These are phyloP conservation scores for Micractinium conductrix DNA, from an alignment of 139 green algal genomes.

Conservation along the genomic window DNA sequence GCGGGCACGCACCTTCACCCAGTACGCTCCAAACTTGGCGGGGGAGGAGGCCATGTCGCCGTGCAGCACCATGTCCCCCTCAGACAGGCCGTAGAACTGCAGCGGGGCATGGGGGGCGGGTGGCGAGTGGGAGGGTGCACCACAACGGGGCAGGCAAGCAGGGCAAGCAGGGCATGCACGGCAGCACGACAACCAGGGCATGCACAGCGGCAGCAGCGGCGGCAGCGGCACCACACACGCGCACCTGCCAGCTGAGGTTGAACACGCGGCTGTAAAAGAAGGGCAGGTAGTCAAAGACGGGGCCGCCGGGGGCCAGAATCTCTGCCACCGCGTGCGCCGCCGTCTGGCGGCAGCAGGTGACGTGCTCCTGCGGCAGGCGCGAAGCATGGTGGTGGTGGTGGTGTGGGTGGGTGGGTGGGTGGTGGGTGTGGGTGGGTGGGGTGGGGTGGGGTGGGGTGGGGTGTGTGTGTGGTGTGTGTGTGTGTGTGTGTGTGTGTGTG, in stretches of 20 bases:
- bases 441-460: no score
- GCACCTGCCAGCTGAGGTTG: conserved; percentile 80
- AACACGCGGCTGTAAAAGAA: conserved; percentile 97
- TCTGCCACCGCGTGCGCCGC: conserved; percentile 39
- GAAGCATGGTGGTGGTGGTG: no score
- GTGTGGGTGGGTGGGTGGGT: no score
- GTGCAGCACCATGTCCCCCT: conserved; percentile 61
- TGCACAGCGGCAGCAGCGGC: no score
- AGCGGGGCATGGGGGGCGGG: no score
- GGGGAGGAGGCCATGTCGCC: conserved; percentile 53
- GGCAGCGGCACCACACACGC: not conserved
- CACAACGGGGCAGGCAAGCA: not conserved
- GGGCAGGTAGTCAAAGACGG: conserved; percentile 90
- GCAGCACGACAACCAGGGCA: no score
- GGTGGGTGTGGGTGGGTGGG: no score
- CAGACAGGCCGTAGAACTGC: conserved; percentile 74
- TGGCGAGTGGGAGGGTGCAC: not conserved
- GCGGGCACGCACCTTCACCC: no score
- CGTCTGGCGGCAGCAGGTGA: conserved; percentile 61
- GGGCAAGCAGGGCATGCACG: not conserved
- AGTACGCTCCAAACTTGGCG: conserved; percentile 90
- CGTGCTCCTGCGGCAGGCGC: no score
- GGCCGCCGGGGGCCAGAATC: conserved; percentile 30
- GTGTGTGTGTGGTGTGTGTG: no score
- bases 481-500: no score